phyloP scores from a whole-genome alignment of 306 rosid genomes.

The Quercus wislizeni region DNA sequence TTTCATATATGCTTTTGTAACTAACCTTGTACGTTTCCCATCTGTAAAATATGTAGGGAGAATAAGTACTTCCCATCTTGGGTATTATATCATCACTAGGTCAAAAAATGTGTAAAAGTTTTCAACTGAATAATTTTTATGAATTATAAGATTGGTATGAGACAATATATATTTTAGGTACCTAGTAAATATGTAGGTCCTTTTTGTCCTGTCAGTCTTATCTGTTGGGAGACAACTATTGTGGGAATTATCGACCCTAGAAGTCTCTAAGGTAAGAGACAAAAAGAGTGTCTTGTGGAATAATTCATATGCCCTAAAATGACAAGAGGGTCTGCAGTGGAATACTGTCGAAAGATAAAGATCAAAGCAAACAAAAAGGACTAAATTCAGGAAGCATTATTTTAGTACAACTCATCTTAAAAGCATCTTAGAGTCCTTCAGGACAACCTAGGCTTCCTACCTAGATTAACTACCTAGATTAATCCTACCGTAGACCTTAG shows the following conservation, averaged over 20 bases:
- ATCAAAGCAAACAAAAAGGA: background rate
- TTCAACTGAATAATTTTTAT: background rate
- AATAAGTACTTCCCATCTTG: background rate
- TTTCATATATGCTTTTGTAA: background rate
- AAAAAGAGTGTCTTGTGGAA: background rate
- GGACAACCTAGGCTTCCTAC: too few species aligned
- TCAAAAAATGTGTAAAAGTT: too few species aligned
- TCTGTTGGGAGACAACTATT: background rate
- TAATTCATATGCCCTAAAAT: background rate
- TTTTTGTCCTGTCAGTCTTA: background rate
- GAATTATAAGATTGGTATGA: background rate
- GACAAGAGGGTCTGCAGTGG: background rate
- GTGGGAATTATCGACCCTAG: background rate
- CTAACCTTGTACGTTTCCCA: background rate
- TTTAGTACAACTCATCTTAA: too few species aligned
- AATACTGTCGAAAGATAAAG: background rate
- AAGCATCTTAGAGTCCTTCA: too few species aligned
- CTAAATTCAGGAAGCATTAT: too few species aligned
- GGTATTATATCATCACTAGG: background rate
- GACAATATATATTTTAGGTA: too few species aligned
- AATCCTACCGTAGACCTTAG: too few species aligned
- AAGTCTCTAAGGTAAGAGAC: background rate
- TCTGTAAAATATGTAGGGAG: background rate
- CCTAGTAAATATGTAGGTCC: background rate
- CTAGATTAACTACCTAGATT: too few species aligned